phyloP scores from a whole-genome alignment of 1,284 basidiomycete species.

The Xerocomus cyaneibrunnescens region DNA sequence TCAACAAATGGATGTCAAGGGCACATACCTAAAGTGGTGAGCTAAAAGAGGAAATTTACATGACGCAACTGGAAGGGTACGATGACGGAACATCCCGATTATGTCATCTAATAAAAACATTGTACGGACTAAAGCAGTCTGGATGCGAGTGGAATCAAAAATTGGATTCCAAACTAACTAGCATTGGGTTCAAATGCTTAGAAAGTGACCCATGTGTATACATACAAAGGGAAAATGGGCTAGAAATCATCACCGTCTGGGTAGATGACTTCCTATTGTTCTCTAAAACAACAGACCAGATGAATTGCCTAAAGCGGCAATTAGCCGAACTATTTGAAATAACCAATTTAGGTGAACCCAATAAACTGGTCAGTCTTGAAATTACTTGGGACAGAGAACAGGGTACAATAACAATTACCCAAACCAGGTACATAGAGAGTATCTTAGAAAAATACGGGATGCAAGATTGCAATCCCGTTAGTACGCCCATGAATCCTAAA shows the following conservation, averaged over 20 bases:
- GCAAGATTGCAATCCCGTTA: background rate
- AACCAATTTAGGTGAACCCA: background rate
- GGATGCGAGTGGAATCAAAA: slow-evolving; percentile 24
- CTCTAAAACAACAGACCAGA: background rate
- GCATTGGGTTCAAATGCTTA: background rate
- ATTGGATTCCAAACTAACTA: background rate
- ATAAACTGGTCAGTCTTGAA: background rate
- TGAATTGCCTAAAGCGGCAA: background rate
- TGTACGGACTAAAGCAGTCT: slow-evolving; percentile 34
- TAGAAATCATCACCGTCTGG: background rate
- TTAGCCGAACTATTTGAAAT: background rate
- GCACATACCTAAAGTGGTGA: background rate
- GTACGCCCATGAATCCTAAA: background rate
- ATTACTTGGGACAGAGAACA: background rate
- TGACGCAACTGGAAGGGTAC: slow-evolving; percentile 32
- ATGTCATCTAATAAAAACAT: slow-evolving; percentile 19
- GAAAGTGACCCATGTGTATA: background rate
- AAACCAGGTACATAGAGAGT: background rate
- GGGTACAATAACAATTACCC: background rate
- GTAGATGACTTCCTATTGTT: background rate
- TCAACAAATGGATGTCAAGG: background rate
- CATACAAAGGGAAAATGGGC: background rate
- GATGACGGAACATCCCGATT: slow-evolving; percentile 19
- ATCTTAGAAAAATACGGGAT: background rate
- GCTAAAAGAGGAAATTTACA: slow-evolving; percentile 10